These are phyloP conservation scores for Pythium sp. DNA, from an alignment of 352 stramenopile genomes.

Conservation along the genomic window DNA sequence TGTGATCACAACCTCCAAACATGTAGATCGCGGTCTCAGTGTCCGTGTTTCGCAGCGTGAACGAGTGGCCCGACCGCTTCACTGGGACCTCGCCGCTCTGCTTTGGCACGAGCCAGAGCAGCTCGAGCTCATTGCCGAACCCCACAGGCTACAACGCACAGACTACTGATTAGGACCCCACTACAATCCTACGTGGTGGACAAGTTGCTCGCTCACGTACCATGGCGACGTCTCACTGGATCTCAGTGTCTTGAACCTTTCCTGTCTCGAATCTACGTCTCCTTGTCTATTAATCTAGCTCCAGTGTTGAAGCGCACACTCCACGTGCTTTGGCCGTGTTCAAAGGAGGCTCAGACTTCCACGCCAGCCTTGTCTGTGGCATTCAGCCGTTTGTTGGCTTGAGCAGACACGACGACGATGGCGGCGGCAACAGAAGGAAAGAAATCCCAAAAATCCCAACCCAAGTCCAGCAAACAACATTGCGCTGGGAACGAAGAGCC, in stretches of 20 bases:
- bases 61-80: conserved; percentile 94
- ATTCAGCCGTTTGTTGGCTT: conserved; percentile 7
- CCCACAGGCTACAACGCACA: conserved; percentile 57
- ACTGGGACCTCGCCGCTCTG: conserved; percentile 92
- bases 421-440: background rate
- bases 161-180: background rate
- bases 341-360: background rate
- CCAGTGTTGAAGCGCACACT: background rate
- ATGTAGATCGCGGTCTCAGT: conserved; percentile 73
- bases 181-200: background rate
- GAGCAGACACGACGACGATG: background rate
- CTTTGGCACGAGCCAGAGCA: conserved; percentile 86
- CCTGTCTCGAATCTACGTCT: background rate
- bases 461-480: background rate
- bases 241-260: background rate
- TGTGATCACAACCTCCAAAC: conserved; percentile 90
- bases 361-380: background rate
- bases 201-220: background rate
- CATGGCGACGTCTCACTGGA: background rate
- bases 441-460: background rate
- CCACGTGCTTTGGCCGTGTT: no score
- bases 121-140: conserved; percentile 83
- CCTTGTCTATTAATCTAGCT: background rate
- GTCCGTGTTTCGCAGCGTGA: conserved; percentile 86
- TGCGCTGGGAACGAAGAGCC: background rate